A percentile compares a stretch with the other conserved stretches of the same genome.
Evolutionary conservation across 2,329 filamentous ascomycete species (phyloP).

Genomic region (Pestalotiopsis sp.): DNA sequence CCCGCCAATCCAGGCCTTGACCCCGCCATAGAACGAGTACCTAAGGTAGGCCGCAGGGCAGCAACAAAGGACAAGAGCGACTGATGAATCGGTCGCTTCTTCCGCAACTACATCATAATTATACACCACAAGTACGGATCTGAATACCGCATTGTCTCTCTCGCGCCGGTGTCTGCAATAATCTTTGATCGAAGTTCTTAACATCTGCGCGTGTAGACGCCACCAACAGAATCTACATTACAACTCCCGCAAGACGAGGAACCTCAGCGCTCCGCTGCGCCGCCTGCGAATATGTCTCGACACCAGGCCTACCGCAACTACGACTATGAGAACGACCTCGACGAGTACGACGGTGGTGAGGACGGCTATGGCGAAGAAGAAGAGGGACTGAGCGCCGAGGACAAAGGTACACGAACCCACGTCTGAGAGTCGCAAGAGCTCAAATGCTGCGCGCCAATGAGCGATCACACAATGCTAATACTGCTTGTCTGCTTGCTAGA

Average conservation of each 20-base stretch:
- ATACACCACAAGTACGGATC: background rate
- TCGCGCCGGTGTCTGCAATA: background rate
- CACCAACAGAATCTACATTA: background rate
- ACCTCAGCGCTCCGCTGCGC: background rate
- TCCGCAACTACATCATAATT: background rate
- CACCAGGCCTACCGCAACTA: conserved; percentile 51
- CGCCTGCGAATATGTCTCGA: conserved; percentile 42
- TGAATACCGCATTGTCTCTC: background rate
- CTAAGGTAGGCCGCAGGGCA: background rate
- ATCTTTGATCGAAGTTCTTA: background rate
- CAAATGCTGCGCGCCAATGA: background rate
- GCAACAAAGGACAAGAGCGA: background rate
- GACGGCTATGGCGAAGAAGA: conserved; percentile 47
- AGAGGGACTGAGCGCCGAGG: conserved; percentile 42
- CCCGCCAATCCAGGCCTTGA: conserved; percentile 12
- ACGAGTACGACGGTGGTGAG: conserved; percentile 50
- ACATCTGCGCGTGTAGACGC: background rate
- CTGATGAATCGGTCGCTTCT: background rate
- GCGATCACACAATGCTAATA: conserved; percentile 1
- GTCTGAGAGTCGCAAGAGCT: background rate
- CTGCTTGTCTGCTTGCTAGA: conserved; percentile 18
- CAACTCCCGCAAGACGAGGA: background rate
- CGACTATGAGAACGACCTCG: conserved; percentile 54
- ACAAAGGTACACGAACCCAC: conserved; percentile 26
- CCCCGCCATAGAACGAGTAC: conserved; percentile 4